phyloP scores from a whole-genome alignment of 352 stramenopile genomes.

The Peronospora tabacina region DNA sequence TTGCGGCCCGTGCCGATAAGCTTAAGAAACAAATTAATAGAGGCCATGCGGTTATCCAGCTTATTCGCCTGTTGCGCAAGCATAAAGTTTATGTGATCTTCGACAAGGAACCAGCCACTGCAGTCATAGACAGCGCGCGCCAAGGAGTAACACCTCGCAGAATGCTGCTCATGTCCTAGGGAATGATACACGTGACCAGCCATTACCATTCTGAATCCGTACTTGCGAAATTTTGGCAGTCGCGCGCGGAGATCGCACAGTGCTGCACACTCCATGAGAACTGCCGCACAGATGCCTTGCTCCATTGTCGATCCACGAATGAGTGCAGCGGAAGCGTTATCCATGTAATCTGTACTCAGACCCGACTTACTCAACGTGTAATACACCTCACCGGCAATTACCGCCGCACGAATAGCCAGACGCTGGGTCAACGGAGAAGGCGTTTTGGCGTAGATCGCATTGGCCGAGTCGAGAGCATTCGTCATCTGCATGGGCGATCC shows the following conservation, averaged over 20 bases:
- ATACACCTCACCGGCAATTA: slow-evolving; percentile 81
- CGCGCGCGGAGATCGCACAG: slow-evolving; percentile 68
- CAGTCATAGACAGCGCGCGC: slow-evolving; percentile 73
- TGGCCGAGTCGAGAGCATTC: slow-evolving; percentile 68
- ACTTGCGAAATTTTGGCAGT: slow-evolving; percentile 79
- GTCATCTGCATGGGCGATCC: slow-evolving; percentile 79
- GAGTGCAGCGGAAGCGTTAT: slow-evolving; percentile 69
- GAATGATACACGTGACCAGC: slow-evolving; percentile 79
- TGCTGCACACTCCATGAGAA: slow-evolving; percentile 72
- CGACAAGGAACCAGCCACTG: slow-evolving; percentile 77
- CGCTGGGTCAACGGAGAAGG: slow-evolving; percentile 38
- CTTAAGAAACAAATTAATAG: slow-evolving; percentile 81
- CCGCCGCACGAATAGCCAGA: slow-evolving; percentile 50
- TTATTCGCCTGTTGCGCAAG: slow-evolving; percentile 76
- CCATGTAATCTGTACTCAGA: slow-evolving; percentile 84
- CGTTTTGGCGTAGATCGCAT: slow-evolving; percentile 54
- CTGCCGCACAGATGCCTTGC: slow-evolving; percentile 74
- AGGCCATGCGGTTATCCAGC: slow-evolving; percentile 65
- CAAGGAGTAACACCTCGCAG: slow-evolving; percentile 73
- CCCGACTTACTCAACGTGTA: slow-evolving; percentile 59
- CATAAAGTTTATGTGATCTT: slow-evolving; percentile 87
- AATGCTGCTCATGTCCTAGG: slow-evolving; percentile 60
- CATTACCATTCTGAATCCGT: slow-evolving; percentile 87
- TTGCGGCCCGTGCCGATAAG: slow-evolving; percentile 77
- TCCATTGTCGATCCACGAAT: slow-evolving; percentile 83